Evolutionary conservation across 75 land plant species (phyloP).

Genomic region (Sequoiadendron giganteum): DNA sequence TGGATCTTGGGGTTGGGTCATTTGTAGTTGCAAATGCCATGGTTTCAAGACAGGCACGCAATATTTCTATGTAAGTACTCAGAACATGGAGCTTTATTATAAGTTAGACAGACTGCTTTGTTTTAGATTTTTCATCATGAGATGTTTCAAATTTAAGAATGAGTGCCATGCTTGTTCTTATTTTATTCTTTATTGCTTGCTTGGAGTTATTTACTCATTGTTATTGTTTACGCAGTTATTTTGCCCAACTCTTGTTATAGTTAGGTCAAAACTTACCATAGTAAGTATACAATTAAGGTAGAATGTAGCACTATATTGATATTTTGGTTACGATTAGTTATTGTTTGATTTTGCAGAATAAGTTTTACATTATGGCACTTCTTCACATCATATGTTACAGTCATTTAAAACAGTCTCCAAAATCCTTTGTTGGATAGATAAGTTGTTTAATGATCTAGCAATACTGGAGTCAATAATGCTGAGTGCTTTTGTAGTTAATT

Average conservation of each 20-base stretch:
- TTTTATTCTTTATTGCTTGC: not conserved
- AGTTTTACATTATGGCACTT: not conserved
- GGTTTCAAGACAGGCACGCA: constrained; percentile 89
- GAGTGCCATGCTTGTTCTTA: not conserved
- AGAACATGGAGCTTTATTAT: not conserved
- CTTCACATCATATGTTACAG: not conserved
- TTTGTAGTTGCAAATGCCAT: constrained; percentile 88
- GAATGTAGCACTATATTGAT: not conserved
- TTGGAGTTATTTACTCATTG: not conserved
- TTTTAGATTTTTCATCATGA: not conserved
- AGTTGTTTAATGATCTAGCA: too few species aligned
- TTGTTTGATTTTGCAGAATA: not conserved
- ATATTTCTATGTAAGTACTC: constrained; percentile 39
- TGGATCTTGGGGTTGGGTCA: constrained; percentile 98
- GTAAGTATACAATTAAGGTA: not conserved
- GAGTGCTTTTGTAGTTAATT: too few species aligned
- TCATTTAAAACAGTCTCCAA: too few species aligned
- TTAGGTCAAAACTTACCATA: not conserved
- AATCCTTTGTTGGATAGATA: too few species aligned
- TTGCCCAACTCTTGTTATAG: not conserved
- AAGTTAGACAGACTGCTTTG: not conserved
- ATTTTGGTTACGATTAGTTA: not conserved
- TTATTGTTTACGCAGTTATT: not conserved
- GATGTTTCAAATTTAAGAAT: not conserved
- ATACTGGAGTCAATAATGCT: too few species aligned